Evolutionary conservation across 768 basidiomycete genomes (phyloP), one percentile per base, ranked within the genome.

Genomic region (Rhodotorula toruloides): DNA sequence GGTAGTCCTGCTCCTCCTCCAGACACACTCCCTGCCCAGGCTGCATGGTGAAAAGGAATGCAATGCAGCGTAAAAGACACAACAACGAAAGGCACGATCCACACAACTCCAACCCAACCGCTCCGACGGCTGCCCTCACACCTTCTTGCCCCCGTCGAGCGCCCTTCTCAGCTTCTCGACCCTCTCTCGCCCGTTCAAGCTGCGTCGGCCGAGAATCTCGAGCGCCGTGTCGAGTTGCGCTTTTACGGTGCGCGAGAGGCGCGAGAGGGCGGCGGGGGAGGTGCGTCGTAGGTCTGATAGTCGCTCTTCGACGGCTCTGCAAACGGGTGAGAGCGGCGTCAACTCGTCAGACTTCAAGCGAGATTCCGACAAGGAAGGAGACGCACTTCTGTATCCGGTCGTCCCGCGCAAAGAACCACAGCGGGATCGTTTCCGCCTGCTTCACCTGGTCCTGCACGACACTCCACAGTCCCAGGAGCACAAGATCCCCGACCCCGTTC

Each of bases 341-440:
- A n/a, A 31, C n/a, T 12, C 19, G 16, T 43, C n/a, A 36, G 25
- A 25, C 22, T 48, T 10, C 19, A 8, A 7, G 3, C 21, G 29
- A 32, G 48, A 4, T 9, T 21, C 1, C 6, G 40, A 13, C 39
- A 46, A 34, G 16, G 8, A 49, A 32, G 2, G 36, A 17, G 6
- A 27, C 54, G 88, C 21, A 89, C 85, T 42, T 63, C 32, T 52
- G 60, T 25, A 67, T 70, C 32, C 93, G 85, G 67, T 91, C 87
- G 77, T 98, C 94, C 29, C 94, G 84, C 49, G 93, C 94, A 74
- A 98, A 98, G 74, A 87, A 91, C 68, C 88, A 92, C n/a, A 85
- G 83, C 89, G 90, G 72, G 27, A 74, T 57, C 40, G 44, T 42
- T 32, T 65, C 67, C 5, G 37, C 53, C 31, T 32, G 12, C 21